Evolutionary conservation across 2,329 filamentous ascomycete genomes (phyloP).

Genomic region (Penicillium sp.): DNA sequence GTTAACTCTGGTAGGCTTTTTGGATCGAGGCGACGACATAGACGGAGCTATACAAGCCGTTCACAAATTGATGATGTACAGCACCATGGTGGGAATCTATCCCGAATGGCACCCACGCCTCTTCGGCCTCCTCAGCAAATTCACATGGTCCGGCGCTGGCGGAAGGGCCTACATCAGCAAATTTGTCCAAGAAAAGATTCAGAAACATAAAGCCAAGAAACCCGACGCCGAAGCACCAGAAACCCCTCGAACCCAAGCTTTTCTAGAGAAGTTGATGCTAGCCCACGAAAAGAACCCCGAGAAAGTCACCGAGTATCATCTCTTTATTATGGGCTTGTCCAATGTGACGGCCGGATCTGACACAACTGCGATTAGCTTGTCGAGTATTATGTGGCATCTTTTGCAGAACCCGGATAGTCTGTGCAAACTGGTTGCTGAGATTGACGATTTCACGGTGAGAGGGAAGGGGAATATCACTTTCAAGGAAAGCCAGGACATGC

Average conservation of each 20-base stretch:
- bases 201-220: not conserved
- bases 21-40: constrained; percentile 51
- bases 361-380: constrained; percentile 54
- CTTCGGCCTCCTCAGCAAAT: constrained; percentile 31
- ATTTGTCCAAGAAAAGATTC: constrained; percentile 34
- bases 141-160: constrained; percentile 33
- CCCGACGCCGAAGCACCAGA: constrained; percentile 12
- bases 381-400: constrained; percentile 49
- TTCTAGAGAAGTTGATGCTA: constrained; percentile 47
- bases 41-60: constrained; percentile 46
- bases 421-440: constrained; percentile 33
- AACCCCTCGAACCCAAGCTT: constrained; percentile 33
- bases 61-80: constrained; percentile 39
- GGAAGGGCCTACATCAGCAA: constrained; percentile 36
- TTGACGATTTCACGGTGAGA: constrained; percentile 30
- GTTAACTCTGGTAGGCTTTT: constrained; percentile 44
- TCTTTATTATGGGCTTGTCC: constrained; percentile 41
- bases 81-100: constrained; percentile 47
- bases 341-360: constrained; percentile 41
- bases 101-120: constrained; percentile 41
- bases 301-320: constrained; percentile 43
- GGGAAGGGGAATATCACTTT: constrained; percentile 37
- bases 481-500: constrained; percentile 46
- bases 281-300: constrained; percentile 46
- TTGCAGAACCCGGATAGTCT: constrained; percentile 36